Base-by-base conservation (phyloP, 2,329 filamentous ascomycete species). In the Stagonosporopsis tanaceti region DNA sequence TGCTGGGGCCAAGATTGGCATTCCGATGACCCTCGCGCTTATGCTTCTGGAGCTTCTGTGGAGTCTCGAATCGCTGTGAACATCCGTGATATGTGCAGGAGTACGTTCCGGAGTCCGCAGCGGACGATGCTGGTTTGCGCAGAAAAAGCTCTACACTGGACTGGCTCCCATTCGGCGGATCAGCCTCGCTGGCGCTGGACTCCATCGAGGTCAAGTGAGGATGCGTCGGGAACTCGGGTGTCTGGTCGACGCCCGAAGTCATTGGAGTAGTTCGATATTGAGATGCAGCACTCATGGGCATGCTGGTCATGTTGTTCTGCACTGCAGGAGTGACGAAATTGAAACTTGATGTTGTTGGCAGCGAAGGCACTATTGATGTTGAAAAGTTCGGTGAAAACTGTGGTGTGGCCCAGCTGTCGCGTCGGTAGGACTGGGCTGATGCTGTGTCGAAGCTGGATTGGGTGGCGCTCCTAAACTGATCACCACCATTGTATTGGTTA, bases 51-150 rank as follows among this genome's bases (percentile, higher is more conserved):
- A 99, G 83, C 65, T 93, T 87, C 8, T 87, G 84, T 4, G 93
- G 92, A 1, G 92, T 92, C 66, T 96, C 92, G 71, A 99, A 99
- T 50, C 95, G 90, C 65, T 90, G 82, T 0, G 88, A 89, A 73
- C 95, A 98, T 11, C 93, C 92, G 70, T 96, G 93, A 69, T 97
- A 97, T 0, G 93, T 97, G 77, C 95, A 99, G 1, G 93, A 96
- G 78, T 97, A 99, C 0, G 93, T 97, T 12, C 94, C 94, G 20
- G 88, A 85, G 64, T 96, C 91, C 0, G 92, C 90, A 15, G 82
- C 81, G 2, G 89, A 87, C 38, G 87, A 83, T 1, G 80, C 75
- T 0, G 92, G 92, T 80, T 86, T 81, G 61, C 80, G 72, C 27
- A 72, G 56, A 30, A 67, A 70, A 24, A 66, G 72, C 45, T 73